A percentile compares a stretch with the other conserved stretches of the same genome.
These are phyloP conservation scores for Microbotryomycetes sp. DNA, from an alignment of 1,284 basidiomycete species.

Conservation along the genomic window DNA sequence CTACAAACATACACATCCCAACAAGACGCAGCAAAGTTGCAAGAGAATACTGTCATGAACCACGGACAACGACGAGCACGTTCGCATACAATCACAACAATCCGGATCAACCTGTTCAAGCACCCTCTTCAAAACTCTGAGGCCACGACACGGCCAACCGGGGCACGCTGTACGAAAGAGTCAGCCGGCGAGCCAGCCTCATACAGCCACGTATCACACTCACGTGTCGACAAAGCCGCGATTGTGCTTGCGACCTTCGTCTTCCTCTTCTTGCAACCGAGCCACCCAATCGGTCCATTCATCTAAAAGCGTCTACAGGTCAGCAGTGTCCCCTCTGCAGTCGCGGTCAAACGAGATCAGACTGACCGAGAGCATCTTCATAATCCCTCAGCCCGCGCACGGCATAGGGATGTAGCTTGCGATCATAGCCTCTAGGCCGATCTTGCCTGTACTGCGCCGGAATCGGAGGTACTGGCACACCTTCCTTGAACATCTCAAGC, in stretches of 20 bases:
- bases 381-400: conserved; percentile 46
- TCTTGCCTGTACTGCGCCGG: conserved; percentile 26
- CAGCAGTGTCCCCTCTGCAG: too few species aligned
- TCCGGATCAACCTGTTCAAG: too few species aligned
- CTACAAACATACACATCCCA: too few species aligned
- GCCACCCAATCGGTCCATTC: conserved; percentile 32
- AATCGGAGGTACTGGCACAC: conserved; percentile 23
- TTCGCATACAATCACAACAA: background rate
- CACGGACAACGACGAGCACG: too few species aligned
- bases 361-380: conserved; percentile 46
- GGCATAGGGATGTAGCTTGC: conserved; percentile 45
- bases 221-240: conserved; percentile 7
- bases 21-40: too few species aligned
- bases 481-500: conserved; percentile 31
- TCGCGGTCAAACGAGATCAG: background rate
- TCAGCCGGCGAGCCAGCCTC: too few species aligned
- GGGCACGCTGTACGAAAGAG: background rate
- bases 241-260: conserved; percentile 1
- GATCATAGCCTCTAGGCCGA: conserved; percentile 31
- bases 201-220: background rate
- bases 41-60: too few species aligned
- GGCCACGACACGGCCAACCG: background rate
- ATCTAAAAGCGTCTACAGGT: too few species aligned
- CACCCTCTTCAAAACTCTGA: background rate
- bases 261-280: conserved; percentile 25